Evolutionary conservation across 768 basidiomycete genomes (phyloP).

Genomic region (Russula griseocarnosa): DNA sequence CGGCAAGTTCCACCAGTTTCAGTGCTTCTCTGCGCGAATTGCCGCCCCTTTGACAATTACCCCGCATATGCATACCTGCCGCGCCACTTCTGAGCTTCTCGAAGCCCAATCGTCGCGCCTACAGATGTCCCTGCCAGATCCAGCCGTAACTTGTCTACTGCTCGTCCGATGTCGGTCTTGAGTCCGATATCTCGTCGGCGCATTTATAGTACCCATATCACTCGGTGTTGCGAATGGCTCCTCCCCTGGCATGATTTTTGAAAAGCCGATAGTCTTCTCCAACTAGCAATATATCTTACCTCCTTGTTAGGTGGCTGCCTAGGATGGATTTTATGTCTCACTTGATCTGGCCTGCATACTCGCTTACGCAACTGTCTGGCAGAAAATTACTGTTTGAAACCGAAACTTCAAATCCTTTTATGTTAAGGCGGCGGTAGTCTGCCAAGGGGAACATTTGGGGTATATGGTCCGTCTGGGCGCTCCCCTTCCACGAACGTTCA

Average conservation of each 20-base stretch:
- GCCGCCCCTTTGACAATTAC: slow-evolving; percentile 22
- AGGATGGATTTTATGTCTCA: not conserved
- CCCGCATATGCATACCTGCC: slow-evolving; percentile 21
- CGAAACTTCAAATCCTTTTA: not conserved
- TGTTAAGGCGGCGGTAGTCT: not conserved
- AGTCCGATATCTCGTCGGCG: slow-evolving; percentile 4
- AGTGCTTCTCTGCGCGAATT: slow-evolving; percentile 13
- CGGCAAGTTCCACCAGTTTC: slow-evolving; percentile 17
- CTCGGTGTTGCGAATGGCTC: not conserved
- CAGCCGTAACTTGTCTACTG: not conserved
- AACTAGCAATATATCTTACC: not conserved
- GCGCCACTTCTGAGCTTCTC: slow-evolving; percentile 25
- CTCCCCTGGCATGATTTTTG: not conserved
- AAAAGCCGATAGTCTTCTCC: not conserved
- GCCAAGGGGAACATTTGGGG: not conserved
- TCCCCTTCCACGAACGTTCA: not conserved
- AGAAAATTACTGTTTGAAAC: not conserved
- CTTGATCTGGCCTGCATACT: not conserved
- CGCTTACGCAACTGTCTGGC: no score
- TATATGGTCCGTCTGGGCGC: not conserved
- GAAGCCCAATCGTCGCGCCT: slow-evolving; percentile 18
- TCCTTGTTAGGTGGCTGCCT: not conserved
- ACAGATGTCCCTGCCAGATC: slow-evolving; percentile 20
- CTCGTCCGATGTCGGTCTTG: slow-evolving; percentile 10
- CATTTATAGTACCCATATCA: no score